These are phyloP conservation scores for Calocybe gangraenosa DNA, from an alignment of 768 basidiomycete genomes.

Conservation along the genomic window DNA sequence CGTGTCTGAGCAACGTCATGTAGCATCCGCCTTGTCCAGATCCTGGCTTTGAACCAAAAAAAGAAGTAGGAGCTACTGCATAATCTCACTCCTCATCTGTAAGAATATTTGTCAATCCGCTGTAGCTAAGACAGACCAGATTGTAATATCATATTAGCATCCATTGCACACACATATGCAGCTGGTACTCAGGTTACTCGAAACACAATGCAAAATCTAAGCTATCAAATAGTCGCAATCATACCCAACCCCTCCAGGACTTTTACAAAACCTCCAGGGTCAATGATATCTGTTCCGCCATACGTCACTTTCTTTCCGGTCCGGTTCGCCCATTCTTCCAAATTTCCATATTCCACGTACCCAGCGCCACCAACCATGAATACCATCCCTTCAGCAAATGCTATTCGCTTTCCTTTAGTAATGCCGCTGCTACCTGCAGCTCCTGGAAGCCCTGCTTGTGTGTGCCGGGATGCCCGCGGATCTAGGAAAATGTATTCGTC, in stretches of 20 bases:
- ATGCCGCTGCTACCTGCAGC: slow-evolving; percentile 44
- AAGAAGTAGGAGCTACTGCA: slow-evolving; percentile 19
- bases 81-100: too few relatives aligned
- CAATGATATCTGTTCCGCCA: slow-evolving; percentile 92
- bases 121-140: slow-evolving; percentile 9
- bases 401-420: slow-evolving; percentile 50
- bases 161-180: neutral
- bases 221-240: slow-evolving; percentile 17
- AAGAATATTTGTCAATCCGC: too few relatives aligned
- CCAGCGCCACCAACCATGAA: slow-evolving; percentile 97
- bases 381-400: slow-evolving; percentile 84
- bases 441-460: slow-evolving; percentile 47
- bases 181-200: neutral
- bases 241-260: slow-evolving; percentile 66
- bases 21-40: slow-evolving; percentile 79
- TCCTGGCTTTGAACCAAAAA: slow-evolving; percentile 65
- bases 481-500: slow-evolving; percentile 96
- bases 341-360: slow-evolving; percentile 95
- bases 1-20: slow-evolving; percentile 2
- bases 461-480: slow-evolving; percentile 71
- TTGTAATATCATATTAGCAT: slow-evolving; percentile 3
- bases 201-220: neutral
- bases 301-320: slow-evolving; percentile 87
- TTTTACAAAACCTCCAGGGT: slow-evolving; percentile 80
- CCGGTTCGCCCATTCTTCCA: slow-evolving; percentile 88